Percentiles rank a stretch among this genome's conserved stretches.
phyloP scores from a whole-genome alignment of 345 rosid genomes.

The Gossypium ekmanianum region DNA sequence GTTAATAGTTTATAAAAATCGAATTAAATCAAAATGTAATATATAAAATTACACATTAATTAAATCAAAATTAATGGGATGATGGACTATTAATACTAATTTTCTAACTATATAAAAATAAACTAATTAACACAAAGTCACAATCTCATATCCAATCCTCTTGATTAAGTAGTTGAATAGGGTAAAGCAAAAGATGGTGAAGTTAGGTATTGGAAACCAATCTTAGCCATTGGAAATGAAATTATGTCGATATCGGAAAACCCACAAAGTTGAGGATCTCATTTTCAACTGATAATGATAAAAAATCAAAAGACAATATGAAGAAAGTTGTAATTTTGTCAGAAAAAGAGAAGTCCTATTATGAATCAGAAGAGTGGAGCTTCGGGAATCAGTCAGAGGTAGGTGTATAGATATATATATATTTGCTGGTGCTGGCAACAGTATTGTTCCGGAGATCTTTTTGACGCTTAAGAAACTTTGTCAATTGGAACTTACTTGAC shows the following conservation, averaged over 20 bases:
- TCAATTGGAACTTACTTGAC: slow-evolving; percentile 3
- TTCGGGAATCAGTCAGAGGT: slow-evolving; percentile 4
- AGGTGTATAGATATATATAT: too few species aligned
- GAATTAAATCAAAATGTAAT: too few species aligned
- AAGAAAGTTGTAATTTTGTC: slow-evolving; percentile 9
- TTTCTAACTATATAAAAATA: too few species aligned
- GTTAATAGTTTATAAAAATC: too few species aligned
- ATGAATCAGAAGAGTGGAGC: slow-evolving; percentile 1
- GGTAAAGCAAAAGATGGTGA: background rate
- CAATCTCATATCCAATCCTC: too few species aligned
- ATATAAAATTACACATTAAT: too few species aligned
- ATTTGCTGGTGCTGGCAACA: background rate
- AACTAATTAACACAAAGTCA: too few species aligned
- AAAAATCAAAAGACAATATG: background rate
- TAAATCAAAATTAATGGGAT: too few species aligned
- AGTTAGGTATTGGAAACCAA: background rate
- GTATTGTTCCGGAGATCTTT: slow-evolving; percentile 4
- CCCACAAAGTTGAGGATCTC: background rate
- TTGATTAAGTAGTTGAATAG: too few species aligned
- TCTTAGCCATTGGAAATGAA: background rate
- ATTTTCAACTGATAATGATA: slow-evolving; percentile 3
- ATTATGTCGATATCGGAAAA: slow-evolving; percentile 3
- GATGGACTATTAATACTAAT: too few species aligned
- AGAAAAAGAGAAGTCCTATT: background rate
- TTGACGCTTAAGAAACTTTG: background rate